A percentile compares a stretch with the other conserved stretches of the same genome.
These are phyloP conservation scores for Panaeolus cyanescens DNA, from an alignment of 768 basidiomycete species.

Conservation along the genomic window DNA sequence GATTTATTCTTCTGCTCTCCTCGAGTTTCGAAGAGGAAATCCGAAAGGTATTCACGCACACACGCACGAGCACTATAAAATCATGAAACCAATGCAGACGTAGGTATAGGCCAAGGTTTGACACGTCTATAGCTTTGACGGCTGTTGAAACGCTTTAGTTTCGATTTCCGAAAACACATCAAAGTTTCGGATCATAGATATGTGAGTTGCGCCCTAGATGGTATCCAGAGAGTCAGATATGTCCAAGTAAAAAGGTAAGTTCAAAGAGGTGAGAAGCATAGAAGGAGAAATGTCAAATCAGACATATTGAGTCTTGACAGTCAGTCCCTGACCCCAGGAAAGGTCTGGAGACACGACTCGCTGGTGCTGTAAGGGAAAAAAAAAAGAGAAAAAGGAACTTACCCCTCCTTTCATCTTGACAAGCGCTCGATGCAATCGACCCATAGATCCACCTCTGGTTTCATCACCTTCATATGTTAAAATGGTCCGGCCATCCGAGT, in stretches of 20 bases:
- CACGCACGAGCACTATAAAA: too few relatives aligned
- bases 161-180: constrained; percentile 62
- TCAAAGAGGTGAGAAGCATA: background rate
- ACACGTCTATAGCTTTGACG: constrained; percentile 28
- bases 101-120: background rate
- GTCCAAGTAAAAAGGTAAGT: background rate
- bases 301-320: background rate
- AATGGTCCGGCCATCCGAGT: constrained; percentile 45
- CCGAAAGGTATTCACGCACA: too few relatives aligned
- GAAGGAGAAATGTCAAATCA: background rate
- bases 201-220: constrained; percentile 49
- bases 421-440: constrained; percentile 59
- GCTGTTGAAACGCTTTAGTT: constrained; percentile 24
- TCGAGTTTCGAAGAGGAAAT: too few relatives aligned
- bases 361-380: background rate
- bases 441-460: constrained; percentile 57
- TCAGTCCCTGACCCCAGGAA: background rate
- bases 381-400: constrained; percentile 24
- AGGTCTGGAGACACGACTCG: background rate
- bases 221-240: constrained; percentile 2
- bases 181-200: constrained; percentile 62
- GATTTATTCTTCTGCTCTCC: too few relatives aligned
- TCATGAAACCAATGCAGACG: background rate
- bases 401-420: constrained; percentile 55
- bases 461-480: constrained; percentile 76